Evolutionary conservation across 345 rosid species (phyloP).

Genomic region (Barbarea vulgaris): DNA sequence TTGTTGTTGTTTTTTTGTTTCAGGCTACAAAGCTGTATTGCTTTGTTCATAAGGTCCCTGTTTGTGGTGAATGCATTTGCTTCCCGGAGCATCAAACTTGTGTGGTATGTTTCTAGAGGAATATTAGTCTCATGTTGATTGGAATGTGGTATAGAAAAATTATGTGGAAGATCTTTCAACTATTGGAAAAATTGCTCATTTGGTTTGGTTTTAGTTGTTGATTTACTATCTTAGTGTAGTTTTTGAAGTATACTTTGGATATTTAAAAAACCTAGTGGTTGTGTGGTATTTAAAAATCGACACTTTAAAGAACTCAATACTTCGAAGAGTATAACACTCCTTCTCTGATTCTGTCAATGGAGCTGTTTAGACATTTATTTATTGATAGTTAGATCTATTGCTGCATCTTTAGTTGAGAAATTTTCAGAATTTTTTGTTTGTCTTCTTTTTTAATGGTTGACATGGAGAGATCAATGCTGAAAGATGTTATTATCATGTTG

Average conservation of each 20-base stretch:
- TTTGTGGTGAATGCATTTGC: conserved; percentile 96
- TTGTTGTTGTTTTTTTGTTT: background rate
- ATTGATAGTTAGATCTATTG: conserved; percentile 4
- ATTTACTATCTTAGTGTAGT: background rate
- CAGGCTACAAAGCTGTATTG: conserved; percentile 98
- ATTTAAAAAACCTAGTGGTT: background rate
- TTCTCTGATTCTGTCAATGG: background rate
- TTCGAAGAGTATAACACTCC: background rate
- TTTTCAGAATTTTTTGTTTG: background rate
- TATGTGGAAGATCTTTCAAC: background rate
- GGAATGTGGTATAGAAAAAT: background rate
- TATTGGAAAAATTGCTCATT: background rate
- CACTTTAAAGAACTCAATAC: background rate
- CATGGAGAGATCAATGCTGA: conserved; percentile 13
- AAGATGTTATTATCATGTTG: conserved; percentile 10
- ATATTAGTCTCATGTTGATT: conserved; percentile 8
- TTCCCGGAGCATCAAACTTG: conserved; percentile 95
- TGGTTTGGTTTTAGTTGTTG: conserved; percentile 18
- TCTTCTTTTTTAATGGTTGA: background rate
- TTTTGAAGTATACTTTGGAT: background rate
- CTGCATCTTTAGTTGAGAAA: background rate
- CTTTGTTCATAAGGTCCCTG: conserved; percentile 97
- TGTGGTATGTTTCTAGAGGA: conserved; percentile 54
- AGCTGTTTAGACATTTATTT: background rate
- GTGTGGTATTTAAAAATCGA: background rate